Conservation (phyloP, 148 eudicot species). For the Persicaria tinctoria region DNA sequence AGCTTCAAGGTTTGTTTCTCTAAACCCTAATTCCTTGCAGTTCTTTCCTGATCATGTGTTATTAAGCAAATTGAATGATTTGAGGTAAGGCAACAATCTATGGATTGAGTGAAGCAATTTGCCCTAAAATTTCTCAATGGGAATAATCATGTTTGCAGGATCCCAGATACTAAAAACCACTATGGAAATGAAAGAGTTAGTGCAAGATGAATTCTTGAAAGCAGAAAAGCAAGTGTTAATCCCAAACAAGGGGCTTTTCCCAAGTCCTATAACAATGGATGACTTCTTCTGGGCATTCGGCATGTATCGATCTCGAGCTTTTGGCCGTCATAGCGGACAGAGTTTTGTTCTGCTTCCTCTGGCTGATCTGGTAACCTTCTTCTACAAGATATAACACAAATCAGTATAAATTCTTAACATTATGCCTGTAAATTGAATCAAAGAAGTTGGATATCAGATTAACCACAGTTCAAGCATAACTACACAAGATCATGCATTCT, state of each 20-base stretch:
- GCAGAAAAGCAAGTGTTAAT: constrained; percentile 63
- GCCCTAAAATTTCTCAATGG: not conserved
- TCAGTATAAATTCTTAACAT: not conserved
- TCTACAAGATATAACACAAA: not conserved
- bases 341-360: constrained; percentile 81
- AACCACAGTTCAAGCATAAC: constrained; percentile 75
- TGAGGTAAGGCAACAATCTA: not conserved
- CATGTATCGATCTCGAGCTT: constrained; percentile 87
- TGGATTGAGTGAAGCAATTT: not conserved
- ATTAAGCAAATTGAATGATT: not conserved
- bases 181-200: constrained; percentile 75
- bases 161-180: constrained; percentile 88
- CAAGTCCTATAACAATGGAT: constrained; percentile 53
- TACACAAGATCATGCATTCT: constrained; percentile 67
- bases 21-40: not conserved
- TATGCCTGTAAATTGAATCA: not conserved
- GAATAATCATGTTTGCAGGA: constrained; percentile 38
- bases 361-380: constrained; percentile 69
- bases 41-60: not conserved
- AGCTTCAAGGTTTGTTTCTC: constrained; percentile 63
- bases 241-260: constrained; percentile 69
- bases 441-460: constrained; percentile 40
- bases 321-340: constrained; percentile 72
- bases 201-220: constrained; percentile 67
- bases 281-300: constrained; percentile 99